phyloP scores from a whole-genome alignment of 1,284 basidiomycete species.

The Cutaneotrichosporon dermatis region DNA sequence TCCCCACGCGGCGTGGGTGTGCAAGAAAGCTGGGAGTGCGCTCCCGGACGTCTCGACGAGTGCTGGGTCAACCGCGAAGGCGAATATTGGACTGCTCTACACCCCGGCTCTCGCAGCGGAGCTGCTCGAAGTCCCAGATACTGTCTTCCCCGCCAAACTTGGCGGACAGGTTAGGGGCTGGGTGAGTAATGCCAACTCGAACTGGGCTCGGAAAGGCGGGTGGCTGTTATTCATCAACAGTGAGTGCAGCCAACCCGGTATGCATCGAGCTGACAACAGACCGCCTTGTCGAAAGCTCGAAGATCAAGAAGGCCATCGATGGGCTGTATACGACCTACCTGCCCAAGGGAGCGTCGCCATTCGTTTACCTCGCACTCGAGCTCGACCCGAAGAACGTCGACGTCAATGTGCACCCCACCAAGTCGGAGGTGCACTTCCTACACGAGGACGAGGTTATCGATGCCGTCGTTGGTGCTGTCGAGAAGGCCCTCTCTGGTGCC shows the following conservation, averaged over 20 bases:
- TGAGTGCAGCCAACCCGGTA: slow-evolving; percentile 49
- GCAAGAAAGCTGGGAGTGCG: slow-evolving; percentile 75
- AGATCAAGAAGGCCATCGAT: slow-evolving; percentile 84
- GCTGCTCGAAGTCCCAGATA: slow-evolving; percentile 58
- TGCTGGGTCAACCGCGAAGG: slow-evolving; percentile 60
- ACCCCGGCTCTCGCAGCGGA: slow-evolving; percentile 77
- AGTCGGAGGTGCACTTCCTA: slow-evolving; percentile 92
- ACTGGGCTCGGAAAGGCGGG: slow-evolving; percentile 66
- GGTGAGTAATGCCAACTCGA: slow-evolving; percentile 84
- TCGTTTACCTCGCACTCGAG: slow-evolving; percentile 82
- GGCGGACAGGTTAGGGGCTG: slow-evolving; percentile 62
- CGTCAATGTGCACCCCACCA: slow-evolving; percentile 97
- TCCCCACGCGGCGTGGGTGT: slow-evolving; percentile 76
- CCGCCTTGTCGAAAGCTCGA: slow-evolving; percentile 83
- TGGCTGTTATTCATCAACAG: slow-evolving; percentile 97
- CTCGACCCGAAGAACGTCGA: slow-evolving; percentile 86
- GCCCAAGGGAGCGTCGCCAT: slow-evolving; percentile 85
- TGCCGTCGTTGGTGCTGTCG: slow-evolving; percentile 68
- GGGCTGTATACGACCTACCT: slow-evolving; percentile 76
- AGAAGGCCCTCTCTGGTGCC: slow-evolving; percentile 60
- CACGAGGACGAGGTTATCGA: slow-evolving; percentile 87
- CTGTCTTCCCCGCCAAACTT: slow-evolving; percentile 46
- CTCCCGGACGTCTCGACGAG: slow-evolving; percentile 80
- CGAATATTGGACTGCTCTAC: slow-evolving; percentile 77
- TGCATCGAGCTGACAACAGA: slow-evolving; percentile 54